These are phyloP conservation scores for Eutrema yunnanense DNA, from an alignment of 345 rosid genomes.

Conservation along the genomic window DNA sequence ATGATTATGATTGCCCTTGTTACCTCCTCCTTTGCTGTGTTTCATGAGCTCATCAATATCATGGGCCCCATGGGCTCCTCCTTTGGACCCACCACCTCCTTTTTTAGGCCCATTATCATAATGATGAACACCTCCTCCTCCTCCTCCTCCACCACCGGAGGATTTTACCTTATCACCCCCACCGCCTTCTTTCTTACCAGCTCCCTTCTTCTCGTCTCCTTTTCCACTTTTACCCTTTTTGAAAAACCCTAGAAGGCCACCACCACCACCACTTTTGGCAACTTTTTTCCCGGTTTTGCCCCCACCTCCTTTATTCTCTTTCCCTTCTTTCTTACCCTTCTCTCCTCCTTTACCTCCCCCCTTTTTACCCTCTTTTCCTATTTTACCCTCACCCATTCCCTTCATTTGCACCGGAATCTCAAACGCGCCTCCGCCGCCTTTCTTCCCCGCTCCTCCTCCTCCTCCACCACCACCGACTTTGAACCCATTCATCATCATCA, in stretches of 20 bases:
- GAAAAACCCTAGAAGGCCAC: conserved; percentile 36
- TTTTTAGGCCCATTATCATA: conserved; percentile 47
- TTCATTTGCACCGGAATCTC: conserved; percentile 54
- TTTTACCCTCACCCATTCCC: conserved; percentile 40
- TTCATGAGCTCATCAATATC: conserved; percentile 42
- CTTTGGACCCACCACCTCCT: conserved; percentile 38
- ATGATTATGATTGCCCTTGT: conserved; percentile 24
- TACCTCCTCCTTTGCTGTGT: conserved; percentile 31
- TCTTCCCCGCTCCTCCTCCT: conserved; percentile 21
- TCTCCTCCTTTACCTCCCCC: conserved; percentile 39
- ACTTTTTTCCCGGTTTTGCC: conserved; percentile 32
- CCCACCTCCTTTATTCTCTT: conserved; percentile 37
- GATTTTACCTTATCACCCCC: conserved; percentile 33
- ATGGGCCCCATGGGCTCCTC: conserved; percentile 35
- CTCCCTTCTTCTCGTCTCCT: conserved; percentile 20
- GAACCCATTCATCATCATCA: conserved; percentile 46
- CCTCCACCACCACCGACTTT: conserved; percentile 31
- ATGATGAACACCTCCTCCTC: conserved; percentile 30
- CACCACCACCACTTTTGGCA: conserved; percentile 31
- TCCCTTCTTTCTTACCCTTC: conserved; percentile 31
- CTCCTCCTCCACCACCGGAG: conserved; percentile 32
- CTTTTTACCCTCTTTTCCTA: conserved; percentile 33
- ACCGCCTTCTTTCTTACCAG: conserved; percentile 31
- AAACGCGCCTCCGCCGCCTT: conserved; percentile 45
- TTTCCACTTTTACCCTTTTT: conserved; percentile 48